These are phyloP conservation scores for Berkeleyomyces basicola DNA, from an alignment of 2,329 filamentous ascomycete genomes.

Conservation along the genomic window DNA sequence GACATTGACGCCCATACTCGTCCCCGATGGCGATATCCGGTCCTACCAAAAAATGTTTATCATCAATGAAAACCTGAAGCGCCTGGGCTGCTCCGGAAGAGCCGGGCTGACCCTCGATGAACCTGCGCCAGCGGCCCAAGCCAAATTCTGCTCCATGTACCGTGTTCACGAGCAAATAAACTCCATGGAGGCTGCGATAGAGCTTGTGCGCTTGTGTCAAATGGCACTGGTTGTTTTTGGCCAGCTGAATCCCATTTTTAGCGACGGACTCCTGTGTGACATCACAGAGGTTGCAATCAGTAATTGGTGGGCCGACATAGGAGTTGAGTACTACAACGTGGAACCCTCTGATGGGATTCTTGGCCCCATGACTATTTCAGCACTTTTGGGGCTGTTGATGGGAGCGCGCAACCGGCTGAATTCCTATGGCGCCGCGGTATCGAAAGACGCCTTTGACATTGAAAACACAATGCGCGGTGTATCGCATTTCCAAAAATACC, in stretches of 20 bases:
- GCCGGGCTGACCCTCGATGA: slow-evolving; percentile 66
- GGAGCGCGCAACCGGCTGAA: slow-evolving; percentile 81
- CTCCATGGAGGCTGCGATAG: slow-evolving; percentile 61
- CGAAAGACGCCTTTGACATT: slow-evolving; percentile 85
- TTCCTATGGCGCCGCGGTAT: slow-evolving; percentile 65
- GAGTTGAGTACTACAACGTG: slow-evolving; percentile 77
- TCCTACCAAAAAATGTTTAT: slow-evolving; percentile 73
- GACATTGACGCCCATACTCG: slow-evolving; percentile 74
- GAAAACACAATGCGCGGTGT: slow-evolving; percentile 70
- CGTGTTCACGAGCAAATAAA: slow-evolving; percentile 69
- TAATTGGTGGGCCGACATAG: slow-evolving; percentile 94
- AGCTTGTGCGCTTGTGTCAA: slow-evolving; percentile 84
- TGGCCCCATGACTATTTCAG: slow-evolving; percentile 80
- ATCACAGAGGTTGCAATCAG: slow-evolving; percentile 77
- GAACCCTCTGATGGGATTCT: slow-evolving; percentile 87
- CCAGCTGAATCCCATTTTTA: slow-evolving; percentile 73
- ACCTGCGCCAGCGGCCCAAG: slow-evolving; percentile 65
- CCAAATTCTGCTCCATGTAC: slow-evolving; percentile 86
- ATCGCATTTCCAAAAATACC: slow-evolving; percentile 73
- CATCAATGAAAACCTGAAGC: slow-evolving; percentile 86
- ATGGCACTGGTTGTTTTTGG: slow-evolving; percentile 76
- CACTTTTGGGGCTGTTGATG: slow-evolving; percentile 71
- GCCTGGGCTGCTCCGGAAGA: slow-evolving; percentile 78
- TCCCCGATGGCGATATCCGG: slow-evolving; percentile 72
- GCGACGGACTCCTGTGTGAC: slow-evolving; percentile 84